Evolutionary conservation across 2,329 filamentous ascomycete genomes (phyloP), one percentile per base, ranked within the genome.

Genomic region (Talaromyces sp.): DNA sequence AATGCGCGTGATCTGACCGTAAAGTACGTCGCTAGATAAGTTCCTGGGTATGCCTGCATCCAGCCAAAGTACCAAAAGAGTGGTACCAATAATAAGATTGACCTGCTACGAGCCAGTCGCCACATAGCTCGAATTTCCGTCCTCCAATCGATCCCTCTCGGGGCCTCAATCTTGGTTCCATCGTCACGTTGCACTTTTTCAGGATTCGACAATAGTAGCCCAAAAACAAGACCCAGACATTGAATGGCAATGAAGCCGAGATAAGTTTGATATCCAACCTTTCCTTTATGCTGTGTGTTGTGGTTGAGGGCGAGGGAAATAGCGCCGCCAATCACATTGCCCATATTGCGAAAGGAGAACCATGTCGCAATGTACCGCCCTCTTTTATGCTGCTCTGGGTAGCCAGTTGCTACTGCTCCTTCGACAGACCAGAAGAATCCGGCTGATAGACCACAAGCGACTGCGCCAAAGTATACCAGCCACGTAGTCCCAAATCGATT

Each of bases 11-110:
- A 74, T 1, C 83, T 78, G 2, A 85, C 83, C 3, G 81, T 83
- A 68, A 84, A 84, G 73, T 85, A 85, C 29, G 78, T 81, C 10
- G 83, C 81, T 17, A 85, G 76, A 69, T 85, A 85, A 19, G 84
- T 84, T 6, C 83, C 81, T 25, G 83, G 74, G 29, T 85, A 85
- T 0, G 82, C 85, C 79, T 83, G 85, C 65, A 83, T 80, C 68
- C 83, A 83, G 0, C 81, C 80, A 0, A 84, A 70, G 31, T 62
- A 65, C 59, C 64, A 65, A 19, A 84, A 76, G 17, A 85, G 77
- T 0, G 83, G 83, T 4, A 84, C 77, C 11, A 85, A 72, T 0
- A 85, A 75, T 61, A 78, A 79, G 67, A 85, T 81, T 13, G 83
- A 76, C 68, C 78, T 81, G 49, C 77, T 75, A 63, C 73, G 78